Evolutionary conservation across 2,329 filamentous ascomycete genomes (phyloP).

Genomic region (Periconia macrospinosa): DNA sequence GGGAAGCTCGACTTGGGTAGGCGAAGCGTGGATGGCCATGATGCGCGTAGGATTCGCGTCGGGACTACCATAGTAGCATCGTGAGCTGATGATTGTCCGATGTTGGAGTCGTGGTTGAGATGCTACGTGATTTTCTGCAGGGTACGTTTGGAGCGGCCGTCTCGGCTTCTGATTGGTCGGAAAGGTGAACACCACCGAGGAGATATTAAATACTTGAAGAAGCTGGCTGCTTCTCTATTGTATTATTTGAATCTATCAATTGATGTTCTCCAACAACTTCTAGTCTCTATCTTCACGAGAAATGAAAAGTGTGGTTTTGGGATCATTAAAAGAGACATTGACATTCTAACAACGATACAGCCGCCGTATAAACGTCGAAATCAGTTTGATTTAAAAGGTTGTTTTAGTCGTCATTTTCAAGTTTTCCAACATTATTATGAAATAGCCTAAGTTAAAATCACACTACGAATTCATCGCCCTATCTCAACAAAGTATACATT

Average conservation of each 20-base stretch:
- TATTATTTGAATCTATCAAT: too few species aligned
- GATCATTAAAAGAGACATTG: too few species aligned
- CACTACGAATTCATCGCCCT: too few species aligned
- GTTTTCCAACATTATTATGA: background rate
- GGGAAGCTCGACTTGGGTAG: conserved; percentile 54
- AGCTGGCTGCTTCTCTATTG: background rate
- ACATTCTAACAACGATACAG: too few species aligned
- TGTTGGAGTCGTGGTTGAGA: conserved; percentile 6
- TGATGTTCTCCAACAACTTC: too few species aligned
- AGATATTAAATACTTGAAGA: background rate
- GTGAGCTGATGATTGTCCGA: conserved; percentile 18
- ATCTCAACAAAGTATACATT: too few species aligned
- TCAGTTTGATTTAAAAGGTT: too few species aligned
- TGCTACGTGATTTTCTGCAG: conserved; percentile 5
- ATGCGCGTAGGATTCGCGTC: conserved; percentile 41
- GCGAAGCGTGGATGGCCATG: conserved; percentile 50
- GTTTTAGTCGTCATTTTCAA: too few species aligned
- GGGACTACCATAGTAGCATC: conserved; percentile 44
- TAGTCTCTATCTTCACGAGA: too few species aligned
- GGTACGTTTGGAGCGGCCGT: conserved; percentile 7
- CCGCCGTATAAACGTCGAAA: too few species aligned
- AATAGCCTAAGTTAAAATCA: too few species aligned
- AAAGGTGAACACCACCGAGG: background rate
- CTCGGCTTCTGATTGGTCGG: conserved; percentile 1
- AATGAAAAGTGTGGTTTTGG: too few species aligned